Conservation (phyloP, 2,329 filamentous ascomycete genomes). For the Pseudogymnoascus destructans region DNA sequence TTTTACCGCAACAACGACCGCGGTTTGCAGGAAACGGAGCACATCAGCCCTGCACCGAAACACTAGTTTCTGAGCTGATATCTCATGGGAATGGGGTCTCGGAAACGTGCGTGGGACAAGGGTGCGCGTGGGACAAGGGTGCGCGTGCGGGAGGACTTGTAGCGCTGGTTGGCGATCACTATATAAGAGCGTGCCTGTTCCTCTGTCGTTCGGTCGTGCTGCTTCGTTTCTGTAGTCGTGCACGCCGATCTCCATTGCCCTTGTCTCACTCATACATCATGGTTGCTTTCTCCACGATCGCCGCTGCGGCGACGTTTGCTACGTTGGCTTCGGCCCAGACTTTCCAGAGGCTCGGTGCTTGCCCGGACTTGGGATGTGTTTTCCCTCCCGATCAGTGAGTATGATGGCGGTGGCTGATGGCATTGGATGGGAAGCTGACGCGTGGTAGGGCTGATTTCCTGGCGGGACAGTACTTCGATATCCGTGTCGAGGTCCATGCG, state of each 20-base stretch:
- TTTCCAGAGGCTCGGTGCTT: slow-evolving; percentile 46
- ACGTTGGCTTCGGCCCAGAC: slow-evolving; percentile 39
- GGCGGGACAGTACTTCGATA: slow-evolving; percentile 71
- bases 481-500: slow-evolving; percentile 70
- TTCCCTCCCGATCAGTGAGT: slow-evolving; percentile 42
- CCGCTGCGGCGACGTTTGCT: slow-evolving; percentile 28
- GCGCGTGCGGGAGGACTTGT: neutral
- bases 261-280: slow-evolving; percentile 16
- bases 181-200: neutral
- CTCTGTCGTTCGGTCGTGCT: neutral
- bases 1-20: neutral
- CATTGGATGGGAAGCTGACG: neutral
- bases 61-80: neutral
- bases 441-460: slow-evolving; percentile 56
- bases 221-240: neutral
- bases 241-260: neutral
- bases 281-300: slow-evolving; percentile 20
- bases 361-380: slow-evolving; percentile 45
- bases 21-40: neutral
- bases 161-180: neutral
- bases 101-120: slow-evolving; percentile 4
- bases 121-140: neutral
- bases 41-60: neutral
- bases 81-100: neutral
- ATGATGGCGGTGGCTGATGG: neutral